Evolutionary conservation across 2,329 filamentous ascomycete genomes (phyloP).

Genomic region (Ceratocystis eucalypticola): DNA sequence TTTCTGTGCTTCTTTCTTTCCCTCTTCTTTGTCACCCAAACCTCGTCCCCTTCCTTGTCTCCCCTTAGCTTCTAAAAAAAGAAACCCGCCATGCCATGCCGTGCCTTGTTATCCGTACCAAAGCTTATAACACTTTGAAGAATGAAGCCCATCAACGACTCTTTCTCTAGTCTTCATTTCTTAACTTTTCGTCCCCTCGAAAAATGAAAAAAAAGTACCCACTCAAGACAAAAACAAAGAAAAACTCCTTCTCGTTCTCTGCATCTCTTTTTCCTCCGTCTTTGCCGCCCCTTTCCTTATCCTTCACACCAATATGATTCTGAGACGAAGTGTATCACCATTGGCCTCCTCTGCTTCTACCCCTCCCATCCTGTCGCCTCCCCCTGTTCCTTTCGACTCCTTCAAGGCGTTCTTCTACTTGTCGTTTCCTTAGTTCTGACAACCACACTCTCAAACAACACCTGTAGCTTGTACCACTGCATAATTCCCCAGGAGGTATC

Average conservation of each 20-base stretch:
- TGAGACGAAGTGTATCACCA: slow-evolving; percentile 8
- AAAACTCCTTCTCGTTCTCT: neutral
- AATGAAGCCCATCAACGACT: neutral
- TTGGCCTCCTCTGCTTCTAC: neutral
- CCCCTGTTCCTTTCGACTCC: slow-evolving; percentile 6
- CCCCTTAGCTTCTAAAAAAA: neutral
- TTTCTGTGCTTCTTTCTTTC: neutral
- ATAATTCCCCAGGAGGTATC: neutral
- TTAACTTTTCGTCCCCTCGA: neutral
- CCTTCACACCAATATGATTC: neutral
- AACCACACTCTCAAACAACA: neutral
- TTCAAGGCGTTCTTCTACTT: neutral
- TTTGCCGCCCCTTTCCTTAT: neutral
- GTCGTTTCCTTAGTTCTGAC: neutral
- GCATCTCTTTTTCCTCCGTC: neutral
- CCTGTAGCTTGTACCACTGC: neutral
- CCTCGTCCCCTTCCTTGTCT: neutral
- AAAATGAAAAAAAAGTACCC: too few relatives aligned
- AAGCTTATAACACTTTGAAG: neutral
- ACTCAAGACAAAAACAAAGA: too few relatives aligned
- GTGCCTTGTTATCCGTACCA: neutral
- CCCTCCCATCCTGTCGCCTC: slow-evolving; percentile 3
- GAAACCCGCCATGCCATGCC: neutral
- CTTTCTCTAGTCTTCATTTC: neutral
- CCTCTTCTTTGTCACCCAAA: neutral